Evolutionary conservation across 768 basidiomycete genomes (phyloP), one percentile per base, ranked within the genome.

Genomic region (Tricholoma bakamatsutake): DNA sequence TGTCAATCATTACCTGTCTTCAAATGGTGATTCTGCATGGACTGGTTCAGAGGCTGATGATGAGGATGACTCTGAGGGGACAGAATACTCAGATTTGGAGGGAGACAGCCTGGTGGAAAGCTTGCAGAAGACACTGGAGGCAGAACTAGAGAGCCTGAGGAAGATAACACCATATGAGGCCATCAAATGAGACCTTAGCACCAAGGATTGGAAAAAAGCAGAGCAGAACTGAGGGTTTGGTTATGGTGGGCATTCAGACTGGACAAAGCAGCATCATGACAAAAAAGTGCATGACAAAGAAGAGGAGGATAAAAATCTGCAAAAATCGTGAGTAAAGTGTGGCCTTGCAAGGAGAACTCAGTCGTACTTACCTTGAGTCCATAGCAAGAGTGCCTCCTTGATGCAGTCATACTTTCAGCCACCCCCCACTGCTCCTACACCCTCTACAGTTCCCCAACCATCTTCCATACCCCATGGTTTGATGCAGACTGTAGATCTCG

Each of bases 191-290:
- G 17, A 24, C 5, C 8, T 52, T 9, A 24, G 31, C 33, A 35
- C 18, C 18, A 33, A 28, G 33, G 50, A 56, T n/a, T 58, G 56
- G 60, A 56, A 52, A 27, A 55, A 18, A 42, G 52, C 57, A 8
- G 60, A 58, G 48, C 9, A 28, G 48, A 60, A 55, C 34, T 30
- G 57, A 40, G 30, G 37, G 6, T 53, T 62, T 5, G 60, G 59
- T 15, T 62, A 62, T 37, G 58, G 50, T 56, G 54, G 56, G 17
- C 48, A 60, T 30, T 62, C 50, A 30, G 50, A 33, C 13, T 21
- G 30, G 42, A 61, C 57, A 31, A 46, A 52, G 34, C 42, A 57
- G 35, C 30, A 35, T 4, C 24, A 42, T 12, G 34, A 42, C 18
- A 50, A 50, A 24, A 24, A 24, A 35, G 30, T 5, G 33, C 15